Evolutionary conservation across 164 flowering plant species (phyloP).

Genomic region (Magnolia changhungtana): DNA sequence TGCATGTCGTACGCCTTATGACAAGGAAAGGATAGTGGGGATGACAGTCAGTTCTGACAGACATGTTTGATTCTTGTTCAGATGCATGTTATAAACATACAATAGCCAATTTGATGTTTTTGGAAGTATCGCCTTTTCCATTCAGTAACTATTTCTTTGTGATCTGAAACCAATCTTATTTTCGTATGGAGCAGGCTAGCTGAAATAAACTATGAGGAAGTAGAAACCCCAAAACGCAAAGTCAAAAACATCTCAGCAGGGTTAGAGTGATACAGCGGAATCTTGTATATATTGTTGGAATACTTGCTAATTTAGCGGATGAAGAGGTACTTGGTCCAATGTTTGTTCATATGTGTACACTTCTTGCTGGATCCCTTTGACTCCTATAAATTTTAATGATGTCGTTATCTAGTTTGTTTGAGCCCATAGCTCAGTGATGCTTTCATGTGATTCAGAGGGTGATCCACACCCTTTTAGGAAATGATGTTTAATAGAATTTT

Average conservation of each 20-base stretch:
- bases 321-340: slow-evolving; percentile 56
- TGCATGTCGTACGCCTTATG: slow-evolving; percentile 91
- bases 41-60: slow-evolving; percentile 75
- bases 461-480: background rate
- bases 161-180: background rate
- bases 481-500: background rate
- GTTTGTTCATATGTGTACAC: background rate
- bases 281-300: slow-evolving; percentile 87
- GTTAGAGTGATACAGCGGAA: slow-evolving; percentile 91
- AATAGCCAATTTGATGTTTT: background rate
- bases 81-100: background rate
- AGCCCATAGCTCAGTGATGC: background rate
- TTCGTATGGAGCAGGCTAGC: slow-evolving; percentile 54
- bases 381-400: too few species aligned
- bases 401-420: too few species aligned
- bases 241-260: slow-evolving; percentile 72
- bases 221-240: slow-evolving; percentile 72
- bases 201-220: slow-evolving; percentile 65
- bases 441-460: background rate
- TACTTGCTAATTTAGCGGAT: slow-evolving; percentile 88
- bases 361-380: background rate
- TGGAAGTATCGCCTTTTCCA: background rate
- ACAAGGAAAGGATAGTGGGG: slow-evolving; percentile 92
- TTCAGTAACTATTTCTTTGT: background rate
- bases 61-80: slow-evolving; percentile 24